A percentile compares a stretch with the other conserved stretches of the same genome.
phyloP scores from a whole-genome alignment of 2,329 filamentous ascomycete genomes.

The Pseudogymnoascus verrucosus region DNA sequence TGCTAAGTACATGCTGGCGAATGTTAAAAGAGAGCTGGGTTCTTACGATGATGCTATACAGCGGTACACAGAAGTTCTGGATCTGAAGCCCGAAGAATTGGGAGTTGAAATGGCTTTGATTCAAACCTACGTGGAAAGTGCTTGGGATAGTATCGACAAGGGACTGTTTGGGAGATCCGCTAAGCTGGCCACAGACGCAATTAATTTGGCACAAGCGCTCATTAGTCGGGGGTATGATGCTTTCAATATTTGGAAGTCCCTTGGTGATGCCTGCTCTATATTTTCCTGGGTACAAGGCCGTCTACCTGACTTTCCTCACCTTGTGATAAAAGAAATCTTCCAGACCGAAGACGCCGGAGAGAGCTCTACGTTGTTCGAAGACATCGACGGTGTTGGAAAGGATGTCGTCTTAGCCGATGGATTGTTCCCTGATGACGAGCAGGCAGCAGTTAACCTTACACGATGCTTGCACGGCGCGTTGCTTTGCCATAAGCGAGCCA shows the following conservation, averaged over 20 bases:
- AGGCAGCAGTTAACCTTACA: slow-evolving; percentile 38
- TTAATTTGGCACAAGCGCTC: slow-evolving; percentile 59
- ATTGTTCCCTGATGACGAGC: slow-evolving; percentile 25
- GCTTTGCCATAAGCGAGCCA: slow-evolving; percentile 78
- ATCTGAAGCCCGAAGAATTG: slow-evolving; percentile 62
- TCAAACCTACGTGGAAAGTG: slow-evolving; percentile 79
- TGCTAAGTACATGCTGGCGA: slow-evolving; percentile 91
- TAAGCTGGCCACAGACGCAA: slow-evolving; percentile 59
- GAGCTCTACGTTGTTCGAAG: slow-evolving; percentile 52
- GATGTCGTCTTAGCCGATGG: slow-evolving; percentile 29
- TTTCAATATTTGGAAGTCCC: slow-evolving; percentile 92
- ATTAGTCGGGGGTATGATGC: slow-evolving; percentile 52
- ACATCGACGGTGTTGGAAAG: slow-evolving; percentile 58
- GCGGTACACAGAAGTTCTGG: slow-evolving; percentile 68
- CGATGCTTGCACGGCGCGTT: slow-evolving; percentile 64
- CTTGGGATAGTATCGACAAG: slow-evolving; percentile 67
- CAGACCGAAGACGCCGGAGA: slow-evolving; percentile 43
- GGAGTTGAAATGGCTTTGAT: slow-evolving; percentile 82
- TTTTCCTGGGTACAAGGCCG: slow-evolving; percentile 73
- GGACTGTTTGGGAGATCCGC: slow-evolving; percentile 81
- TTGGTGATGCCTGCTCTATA: slow-evolving; percentile 80
- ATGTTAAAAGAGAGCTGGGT: slow-evolving; percentile 87
- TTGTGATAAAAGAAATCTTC: slow-evolving; percentile 51
- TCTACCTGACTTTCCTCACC: slow-evolving; percentile 52
- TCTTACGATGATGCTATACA: slow-evolving; percentile 75